Evolutionary conservation across 1,284 basidiomycete genomes (phyloP).

Genomic region (Microbotryum lychnidis-dioicae): DNA sequence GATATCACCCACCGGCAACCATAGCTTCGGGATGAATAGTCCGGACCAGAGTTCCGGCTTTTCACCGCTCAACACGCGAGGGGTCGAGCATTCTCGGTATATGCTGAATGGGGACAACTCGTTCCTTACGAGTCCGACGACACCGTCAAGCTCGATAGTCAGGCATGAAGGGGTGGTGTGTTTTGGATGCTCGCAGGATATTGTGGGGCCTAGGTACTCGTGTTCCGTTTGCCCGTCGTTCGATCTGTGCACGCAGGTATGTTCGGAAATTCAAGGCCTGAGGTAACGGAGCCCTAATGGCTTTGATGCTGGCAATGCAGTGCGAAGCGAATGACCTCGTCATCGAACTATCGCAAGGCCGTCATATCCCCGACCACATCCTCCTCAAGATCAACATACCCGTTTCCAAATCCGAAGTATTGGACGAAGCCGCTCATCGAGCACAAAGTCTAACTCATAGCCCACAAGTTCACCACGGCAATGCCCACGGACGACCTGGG

Average conservation of each 20-base stretch:
- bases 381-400: constrained; percentile 15
- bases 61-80: too few relatives aligned
- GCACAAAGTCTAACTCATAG: not conserved
- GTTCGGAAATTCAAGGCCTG: not conserved
- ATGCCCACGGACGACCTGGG: not conserved
- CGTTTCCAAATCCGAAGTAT: not conserved
- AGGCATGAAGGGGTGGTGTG: constrained; percentile 1
- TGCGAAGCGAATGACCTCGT: constrained; percentile 6
- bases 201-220: constrained; percentile 4
- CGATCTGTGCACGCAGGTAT: constrained; percentile 4
- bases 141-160: not conserved
- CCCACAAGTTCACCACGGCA: not conserved
- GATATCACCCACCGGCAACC: too few relatives aligned
- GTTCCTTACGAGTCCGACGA: too few relatives aligned
- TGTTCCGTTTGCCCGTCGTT: constrained; percentile 2
- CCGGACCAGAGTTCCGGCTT: too few relatives aligned
- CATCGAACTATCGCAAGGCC: not conserved
- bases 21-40: too few relatives aligned
- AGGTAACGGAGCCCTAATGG: not conserved
- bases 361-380: constrained; percentile 11
- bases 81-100: too few relatives aligned
- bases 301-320: not conserved
- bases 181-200: constrained; percentile 2
- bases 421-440: not conserved
- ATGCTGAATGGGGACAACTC: too few relatives aligned